Evolutionary conservation across 1,284 basidiomycete species (phyloP).

Genomic region (Trichosporon sp.): DNA sequence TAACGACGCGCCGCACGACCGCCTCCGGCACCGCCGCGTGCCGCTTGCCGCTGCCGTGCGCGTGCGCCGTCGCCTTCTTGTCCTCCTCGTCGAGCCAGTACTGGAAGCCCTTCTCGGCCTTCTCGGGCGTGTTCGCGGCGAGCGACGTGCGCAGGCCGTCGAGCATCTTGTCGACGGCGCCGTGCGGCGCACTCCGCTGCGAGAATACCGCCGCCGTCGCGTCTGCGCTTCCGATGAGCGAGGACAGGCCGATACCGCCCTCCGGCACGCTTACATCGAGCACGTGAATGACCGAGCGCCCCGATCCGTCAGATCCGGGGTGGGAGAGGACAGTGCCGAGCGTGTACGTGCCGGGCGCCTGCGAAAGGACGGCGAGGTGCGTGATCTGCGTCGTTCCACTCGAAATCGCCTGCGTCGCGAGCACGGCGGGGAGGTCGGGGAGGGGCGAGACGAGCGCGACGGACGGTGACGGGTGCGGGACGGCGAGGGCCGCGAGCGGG

Average conservation of each 20-base stretch:
- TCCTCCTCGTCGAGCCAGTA: constrained; percentile 20
- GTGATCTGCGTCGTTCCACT: constrained; percentile 25
- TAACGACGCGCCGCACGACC: constrained; percentile 14
- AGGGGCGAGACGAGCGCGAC: constrained; percentile 33
- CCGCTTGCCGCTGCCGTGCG: background rate
- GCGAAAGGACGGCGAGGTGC: constrained; percentile 25
- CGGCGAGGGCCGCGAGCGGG: constrained; percentile 26
- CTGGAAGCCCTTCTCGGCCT: constrained; percentile 19
- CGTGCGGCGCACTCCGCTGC: background rate
- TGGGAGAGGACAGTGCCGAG: constrained; percentile 20
- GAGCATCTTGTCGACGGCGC: constrained; percentile 8
- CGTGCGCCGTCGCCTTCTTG: constrained; percentile 2
- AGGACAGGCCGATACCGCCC: constrained; percentile 36
- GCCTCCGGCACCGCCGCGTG: constrained; percentile 9
- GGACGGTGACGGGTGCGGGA: constrained; percentile 25
- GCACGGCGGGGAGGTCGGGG: constrained; percentile 29
- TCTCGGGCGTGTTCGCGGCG: constrained; percentile 8
- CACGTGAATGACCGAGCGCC: constrained; percentile 36
- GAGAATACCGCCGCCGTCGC: constrained; percentile 26
- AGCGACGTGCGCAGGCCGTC: constrained; percentile 11
- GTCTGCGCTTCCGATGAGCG: constrained; percentile 31
- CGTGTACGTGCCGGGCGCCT: constrained; percentile 12
- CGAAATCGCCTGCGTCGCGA: constrained; percentile 24
- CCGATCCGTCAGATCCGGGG: constrained; percentile 9
- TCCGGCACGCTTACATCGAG: constrained; percentile 34